These are phyloP conservation scores for Picea sitchensis DNA, from an alignment of 75 land plant genomes.

Conservation along the genomic window DNA sequence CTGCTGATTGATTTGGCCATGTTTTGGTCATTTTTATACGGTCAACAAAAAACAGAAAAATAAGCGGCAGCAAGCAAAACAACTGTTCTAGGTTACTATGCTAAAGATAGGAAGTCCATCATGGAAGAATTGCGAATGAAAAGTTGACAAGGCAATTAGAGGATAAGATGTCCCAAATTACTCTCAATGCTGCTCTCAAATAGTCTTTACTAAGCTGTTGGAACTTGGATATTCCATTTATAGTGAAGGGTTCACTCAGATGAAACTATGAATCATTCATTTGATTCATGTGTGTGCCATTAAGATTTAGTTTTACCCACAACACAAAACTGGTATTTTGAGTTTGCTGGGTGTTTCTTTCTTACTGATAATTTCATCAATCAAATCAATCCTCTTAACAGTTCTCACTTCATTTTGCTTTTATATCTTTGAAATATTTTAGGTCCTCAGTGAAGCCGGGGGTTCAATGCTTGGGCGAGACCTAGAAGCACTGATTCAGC, in stretches of 20 bases:
- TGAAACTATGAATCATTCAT: no score
- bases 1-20: no score
- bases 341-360: neutral
- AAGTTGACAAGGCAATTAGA: neutral
- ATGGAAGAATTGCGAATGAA: neutral
- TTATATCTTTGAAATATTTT: neutral
- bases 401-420: neutral
- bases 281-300: neutral
- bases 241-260: neutral
- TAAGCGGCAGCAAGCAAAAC: no score
- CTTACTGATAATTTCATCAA: neutral
- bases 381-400: neutral
- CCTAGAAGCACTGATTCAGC: conserved; percentile 63
- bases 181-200: neutral
- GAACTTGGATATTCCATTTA: neutral
- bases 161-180: neutral
- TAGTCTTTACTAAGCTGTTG: neutral
- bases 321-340: neutral
- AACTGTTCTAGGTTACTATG: no score
- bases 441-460: conserved; percentile 81
- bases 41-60: no score
- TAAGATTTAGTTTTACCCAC: no score
- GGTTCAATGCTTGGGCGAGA: conserved; percentile 82
- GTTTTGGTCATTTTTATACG: no score
- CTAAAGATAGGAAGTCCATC: neutral